phyloP scores from a whole-genome alignment of 345 rosid genomes.

The Acer yangbiense region DNA sequence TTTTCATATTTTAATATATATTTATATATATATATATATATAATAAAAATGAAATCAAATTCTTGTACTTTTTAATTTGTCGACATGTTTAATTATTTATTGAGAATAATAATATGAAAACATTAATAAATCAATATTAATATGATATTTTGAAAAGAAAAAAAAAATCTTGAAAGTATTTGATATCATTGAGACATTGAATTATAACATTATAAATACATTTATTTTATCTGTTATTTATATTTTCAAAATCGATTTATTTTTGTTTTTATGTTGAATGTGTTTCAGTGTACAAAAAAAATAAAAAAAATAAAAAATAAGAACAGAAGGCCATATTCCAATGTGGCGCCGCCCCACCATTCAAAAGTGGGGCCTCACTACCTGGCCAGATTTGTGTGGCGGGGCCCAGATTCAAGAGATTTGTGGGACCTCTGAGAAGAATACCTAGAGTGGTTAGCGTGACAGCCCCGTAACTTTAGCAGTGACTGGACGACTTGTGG shows the following conservation, averaged over 20 bases:
- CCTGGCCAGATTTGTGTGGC: neutral
- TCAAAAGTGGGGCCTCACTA: neutral
- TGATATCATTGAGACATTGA: neutral
- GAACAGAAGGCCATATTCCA: neutral
- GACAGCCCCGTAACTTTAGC: neutral
- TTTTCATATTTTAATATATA: too few species aligned
- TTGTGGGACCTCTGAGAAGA: neutral
- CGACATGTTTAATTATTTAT: too few species aligned
- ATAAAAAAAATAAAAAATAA: neutral
- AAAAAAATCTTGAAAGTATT: too few species aligned
- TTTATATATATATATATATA: too few species aligned
- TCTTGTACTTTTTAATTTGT: neutral
- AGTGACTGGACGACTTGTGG: neutral
- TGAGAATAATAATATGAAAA: too few species aligned
- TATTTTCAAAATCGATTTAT: neutral
- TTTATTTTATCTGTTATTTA: too few species aligned
- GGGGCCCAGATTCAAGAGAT: neutral
- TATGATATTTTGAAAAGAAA: too few species aligned
- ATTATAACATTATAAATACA: too few species aligned
- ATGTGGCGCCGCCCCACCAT: slow-evolving; percentile 11
- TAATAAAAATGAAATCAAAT: too few species aligned
- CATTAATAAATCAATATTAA: too few species aligned
- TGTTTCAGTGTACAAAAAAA: neutral
- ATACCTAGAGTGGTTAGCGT: neutral
- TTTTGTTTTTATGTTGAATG: neutral